phyloP scores from a whole-genome alignment of 108 stramenopile species.

The Chaetoceros muelleri region DNA sequence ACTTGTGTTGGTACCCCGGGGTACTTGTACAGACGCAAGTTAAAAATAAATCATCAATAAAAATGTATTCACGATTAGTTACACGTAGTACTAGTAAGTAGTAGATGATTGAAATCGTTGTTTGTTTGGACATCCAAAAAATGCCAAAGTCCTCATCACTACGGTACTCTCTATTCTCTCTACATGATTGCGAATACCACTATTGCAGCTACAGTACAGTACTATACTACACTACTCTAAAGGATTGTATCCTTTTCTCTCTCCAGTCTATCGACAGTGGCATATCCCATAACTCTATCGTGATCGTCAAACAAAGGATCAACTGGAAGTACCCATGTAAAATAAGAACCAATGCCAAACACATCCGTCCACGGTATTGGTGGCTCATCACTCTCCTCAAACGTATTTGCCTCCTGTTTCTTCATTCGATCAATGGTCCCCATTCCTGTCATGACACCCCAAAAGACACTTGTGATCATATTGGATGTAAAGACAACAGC shows the following conservation, averaged over 20 bases:
- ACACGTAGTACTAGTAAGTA: no score
- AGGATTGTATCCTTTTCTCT: constrained; percentile 27
- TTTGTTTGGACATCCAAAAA: no score
- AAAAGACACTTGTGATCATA: constrained; percentile 71
- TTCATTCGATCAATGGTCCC: constrained; percentile 84
- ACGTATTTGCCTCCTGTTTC: constrained; percentile 61
- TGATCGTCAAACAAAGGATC: constrained; percentile 74
- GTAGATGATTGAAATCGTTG: no score
- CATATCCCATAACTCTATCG: constrained; percentile 73
- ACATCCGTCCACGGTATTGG: constrained; percentile 59
- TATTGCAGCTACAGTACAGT: no score
- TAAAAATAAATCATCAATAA: no score
- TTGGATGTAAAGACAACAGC: constrained; percentile 65
- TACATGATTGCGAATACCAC: no score
- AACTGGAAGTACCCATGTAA: constrained; percentile 58
- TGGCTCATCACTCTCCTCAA: constrained; percentile 50
- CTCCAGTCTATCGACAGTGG: constrained; percentile 44
- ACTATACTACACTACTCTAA: no score
- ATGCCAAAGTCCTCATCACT: no score
- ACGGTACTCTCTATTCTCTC: no score
- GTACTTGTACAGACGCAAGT: no score
- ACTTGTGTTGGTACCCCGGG: no score
- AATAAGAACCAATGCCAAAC: constrained; percentile 64
- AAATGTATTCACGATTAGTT: no score
- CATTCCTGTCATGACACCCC: constrained; percentile 78